A percentile compares a stretch with the other conserved stretches of the same genome.
Conservation (phyloP, 2,329 filamentous ascomycete species). For the Fusarium anthophilum region DNA sequence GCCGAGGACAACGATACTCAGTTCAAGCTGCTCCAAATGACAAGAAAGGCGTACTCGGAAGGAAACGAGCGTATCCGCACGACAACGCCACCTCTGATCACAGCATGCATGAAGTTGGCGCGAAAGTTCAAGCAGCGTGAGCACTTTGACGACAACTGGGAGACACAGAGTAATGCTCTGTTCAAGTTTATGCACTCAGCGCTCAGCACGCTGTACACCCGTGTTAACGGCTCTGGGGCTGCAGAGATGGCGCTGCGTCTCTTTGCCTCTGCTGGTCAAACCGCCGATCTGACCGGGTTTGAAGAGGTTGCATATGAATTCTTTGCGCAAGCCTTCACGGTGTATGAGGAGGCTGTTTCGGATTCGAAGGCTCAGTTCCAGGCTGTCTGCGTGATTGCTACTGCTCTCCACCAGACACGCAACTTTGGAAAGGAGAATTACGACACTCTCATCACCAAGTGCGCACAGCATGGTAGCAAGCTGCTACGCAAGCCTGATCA, state of each 20-base stretch:
- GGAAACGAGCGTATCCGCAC: slow-evolving; percentile 96
- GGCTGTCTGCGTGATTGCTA: slow-evolving; percentile 93
- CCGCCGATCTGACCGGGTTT: slow-evolving; percentile 89
- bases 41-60: slow-evolving; percentile 85
- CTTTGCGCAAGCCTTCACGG: slow-evolving; percentile 97
- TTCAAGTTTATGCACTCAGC: slow-evolving; percentile 96
- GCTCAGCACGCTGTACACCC: slow-evolving; percentile 85
- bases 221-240: slow-evolving; percentile 79
- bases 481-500: slow-evolving; percentile 97
- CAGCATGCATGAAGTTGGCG: slow-evolving; percentile 87
- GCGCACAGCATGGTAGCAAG: slow-evolving; percentile 95
- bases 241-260: slow-evolving; percentile 89
- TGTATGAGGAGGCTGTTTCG: slow-evolving; percentile 95
- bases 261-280: slow-evolving; percentile 91
- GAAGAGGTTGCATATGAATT: slow-evolving; percentile 98
- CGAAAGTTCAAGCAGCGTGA: slow-evolving; percentile 89
- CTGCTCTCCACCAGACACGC: slow-evolving; percentile 85
- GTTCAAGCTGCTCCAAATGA: slow-evolving; percentile 90
- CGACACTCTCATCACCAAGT: slow-evolving; percentile 98
- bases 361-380: slow-evolving; percentile 98
- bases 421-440: slow-evolving; percentile 98
- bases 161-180: slow-evolving; percentile 74
- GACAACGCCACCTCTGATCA: slow-evolving; percentile 92
- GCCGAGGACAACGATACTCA: slow-evolving; percentile 91
- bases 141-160: slow-evolving; percentile 76